phyloP scores from a whole-genome alignment of 208 protist species.

The Crithidia brevicula region DNA sequence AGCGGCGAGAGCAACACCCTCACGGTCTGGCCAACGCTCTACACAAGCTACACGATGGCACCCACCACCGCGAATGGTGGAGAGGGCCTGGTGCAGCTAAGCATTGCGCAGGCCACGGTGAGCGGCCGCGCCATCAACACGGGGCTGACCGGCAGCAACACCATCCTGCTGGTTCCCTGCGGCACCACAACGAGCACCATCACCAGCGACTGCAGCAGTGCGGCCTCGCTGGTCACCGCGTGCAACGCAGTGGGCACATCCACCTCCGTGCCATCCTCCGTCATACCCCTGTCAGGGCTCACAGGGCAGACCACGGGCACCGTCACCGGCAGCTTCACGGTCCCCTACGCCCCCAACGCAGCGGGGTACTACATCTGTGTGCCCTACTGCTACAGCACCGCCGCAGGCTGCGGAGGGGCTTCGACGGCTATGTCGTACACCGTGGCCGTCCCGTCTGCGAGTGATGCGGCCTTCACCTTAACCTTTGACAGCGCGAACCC shows the following conservation, averaged over 20 bases:
- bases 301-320: constrained; percentile 30
- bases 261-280: constrained; percentile 7
- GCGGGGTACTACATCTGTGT: constrained; percentile 80
- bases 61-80: constrained; percentile 48
- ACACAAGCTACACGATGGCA: constrained; percentile 53
- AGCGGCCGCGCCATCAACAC: constrained; percentile 54
- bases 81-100: constrained; percentile 58
- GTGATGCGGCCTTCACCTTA: constrained; percentile 16
- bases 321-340: constrained; percentile 60
- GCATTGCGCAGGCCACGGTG: constrained; percentile 43
- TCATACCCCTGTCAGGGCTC: constrained; percentile 36
- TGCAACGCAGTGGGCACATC: constrained; percentile 42
- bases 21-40: constrained; percentile 71
- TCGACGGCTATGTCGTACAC: constrained; percentile 65
- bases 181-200: constrained; percentile 15
- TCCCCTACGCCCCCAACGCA: constrained; percentile 53
- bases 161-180: constrained; percentile 76
- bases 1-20: constrained; percentile 28
- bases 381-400: constrained; percentile 71
- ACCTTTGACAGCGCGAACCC: constrained; percentile 65
- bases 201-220: constrained; percentile 38
- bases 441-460: constrained; percentile 39
- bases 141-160: constrained; percentile 56
- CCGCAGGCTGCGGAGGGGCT: constrained; percentile 35
- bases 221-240: constrained; percentile 44